phyloP scores from a whole-genome alignment of 177 flowering plant species.

The Vitis hybrid region DNA sequence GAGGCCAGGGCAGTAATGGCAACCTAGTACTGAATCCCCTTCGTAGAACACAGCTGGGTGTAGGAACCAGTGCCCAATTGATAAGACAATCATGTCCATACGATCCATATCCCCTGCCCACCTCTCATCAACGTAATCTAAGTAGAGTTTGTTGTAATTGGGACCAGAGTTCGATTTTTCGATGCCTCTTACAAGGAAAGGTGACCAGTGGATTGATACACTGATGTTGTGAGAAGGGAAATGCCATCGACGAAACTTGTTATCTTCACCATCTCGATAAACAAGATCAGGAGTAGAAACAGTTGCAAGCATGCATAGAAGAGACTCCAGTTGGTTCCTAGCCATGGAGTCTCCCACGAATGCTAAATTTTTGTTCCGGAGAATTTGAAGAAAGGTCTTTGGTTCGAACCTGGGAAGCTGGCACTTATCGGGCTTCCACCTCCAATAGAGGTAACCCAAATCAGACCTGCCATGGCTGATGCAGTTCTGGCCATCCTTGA shows the following conservation, averaged over 20 bases:
- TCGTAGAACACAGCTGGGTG: slow-evolving; percentile 78
- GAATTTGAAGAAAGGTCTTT: slow-evolving; percentile 48
- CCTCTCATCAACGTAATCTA: slow-evolving; percentile 63
- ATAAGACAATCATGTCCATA: slow-evolving; percentile 69
- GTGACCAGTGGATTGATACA: slow-evolving; percentile 77
- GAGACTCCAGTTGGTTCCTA: slow-evolving; percentile 89
- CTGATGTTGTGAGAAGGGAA: slow-evolving; percentile 48
- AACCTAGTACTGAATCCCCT: slow-evolving; percentile 57
- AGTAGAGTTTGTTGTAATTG: slow-evolving; percentile 48
- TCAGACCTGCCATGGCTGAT: slow-evolving; percentile 81
- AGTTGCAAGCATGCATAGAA: slow-evolving; percentile 68
- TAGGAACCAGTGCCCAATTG: slow-evolving; percentile 89
- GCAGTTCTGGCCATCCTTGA: slow-evolving; percentile 88
- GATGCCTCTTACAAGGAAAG: slow-evolving; percentile 71
- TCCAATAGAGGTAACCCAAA: slow-evolving; percentile 68
- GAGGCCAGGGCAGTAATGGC: slow-evolving; percentile 68
- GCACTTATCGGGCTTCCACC: slow-evolving; percentile 76
- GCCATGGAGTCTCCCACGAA: slow-evolving; percentile 97
- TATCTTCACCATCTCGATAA: slow-evolving; percentile 49
- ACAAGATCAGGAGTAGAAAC: slow-evolving; percentile 54
- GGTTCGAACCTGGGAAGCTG: slow-evolving; percentile 74
- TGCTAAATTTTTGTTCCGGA: slow-evolving; percentile 64
- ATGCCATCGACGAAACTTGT: slow-evolving; percentile 60
- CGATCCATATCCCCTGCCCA: slow-evolving; percentile 67
- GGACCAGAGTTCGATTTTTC: slow-evolving; percentile 54